These are phyloP conservation scores for Cardamine occulta DNA, from an alignment of 345 rosid genomes.

Conservation along the genomic window DNA sequence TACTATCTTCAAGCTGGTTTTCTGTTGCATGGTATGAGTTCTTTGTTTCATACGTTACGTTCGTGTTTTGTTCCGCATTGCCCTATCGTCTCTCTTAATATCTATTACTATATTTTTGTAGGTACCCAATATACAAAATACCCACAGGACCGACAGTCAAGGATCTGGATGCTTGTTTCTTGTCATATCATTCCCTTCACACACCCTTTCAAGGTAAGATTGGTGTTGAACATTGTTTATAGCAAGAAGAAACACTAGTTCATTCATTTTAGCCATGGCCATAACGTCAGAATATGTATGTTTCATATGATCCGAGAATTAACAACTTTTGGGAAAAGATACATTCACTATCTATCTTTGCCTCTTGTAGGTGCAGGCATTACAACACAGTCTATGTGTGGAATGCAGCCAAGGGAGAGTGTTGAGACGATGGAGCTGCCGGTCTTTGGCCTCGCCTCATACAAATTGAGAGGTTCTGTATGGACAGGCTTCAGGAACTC, in stretches of 20 bases:
- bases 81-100: slow-evolving; percentile 3
- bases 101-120: slow-evolving; percentile 31
- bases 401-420: slow-evolving; percentile 32
- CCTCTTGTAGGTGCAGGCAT: slow-evolving; percentile 40
- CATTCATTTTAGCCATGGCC: not conserved
- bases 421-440: slow-evolving; percentile 55
- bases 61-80: not conserved
- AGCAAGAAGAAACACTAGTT: slow-evolving; percentile 5
- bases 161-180: slow-evolving; percentile 94
- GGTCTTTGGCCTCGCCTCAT: slow-evolving; percentile 78
- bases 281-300: not conserved
- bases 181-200: slow-evolving; percentile 82
- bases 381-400: slow-evolving; percentile 37
- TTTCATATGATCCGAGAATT: not conserved
- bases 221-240: slow-evolving; percentile 7
- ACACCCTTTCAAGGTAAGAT: slow-evolving; percentile 58
- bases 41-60: not conserved
- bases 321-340: not conserved
- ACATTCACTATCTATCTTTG: slow-evolving; percentile 10
- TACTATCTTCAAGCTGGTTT: slow-evolving; percentile 79
- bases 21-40: slow-evolving; percentile 87
- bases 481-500: slow-evolving; percentile 66
- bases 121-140: slow-evolving; percentile 95
- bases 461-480: slow-evolving; percentile 77
- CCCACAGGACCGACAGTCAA: slow-evolving; percentile 87